Percentiles rank a stretch among this genome's conserved stretches.
phyloP scores from a whole-genome alignment of 2,329 filamentous ascomycete species.

The Trichoderma harzianum region DNA sequence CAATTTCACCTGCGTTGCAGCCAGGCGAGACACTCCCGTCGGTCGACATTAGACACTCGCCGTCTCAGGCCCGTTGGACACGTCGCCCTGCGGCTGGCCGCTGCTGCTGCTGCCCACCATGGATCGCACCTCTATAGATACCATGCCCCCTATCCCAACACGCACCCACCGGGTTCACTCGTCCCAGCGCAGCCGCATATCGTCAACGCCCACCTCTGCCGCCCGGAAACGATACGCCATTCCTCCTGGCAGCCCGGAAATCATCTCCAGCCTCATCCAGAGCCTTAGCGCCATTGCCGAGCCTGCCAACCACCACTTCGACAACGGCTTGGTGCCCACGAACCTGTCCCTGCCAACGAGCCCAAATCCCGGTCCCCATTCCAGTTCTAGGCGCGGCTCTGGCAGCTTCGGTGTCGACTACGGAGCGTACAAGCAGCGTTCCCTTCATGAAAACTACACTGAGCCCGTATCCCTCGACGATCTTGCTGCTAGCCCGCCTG shows the following conservation, averaged over 20 bases:
- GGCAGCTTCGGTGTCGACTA: conserved; percentile 71
- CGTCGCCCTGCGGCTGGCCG: conserved; percentile 15
- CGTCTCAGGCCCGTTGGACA: conserved; percentile 1
- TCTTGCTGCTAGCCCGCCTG: conserved; percentile 61
- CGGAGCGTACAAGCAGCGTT: conserved; percentile 57
- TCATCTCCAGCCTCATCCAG: conserved; percentile 68
- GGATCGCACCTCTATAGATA: conserved; percentile 28
- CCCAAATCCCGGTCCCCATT: conserved; percentile 32
- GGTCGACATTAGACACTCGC: conserved; percentile 8
- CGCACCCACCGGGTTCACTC: conserved; percentile 26
- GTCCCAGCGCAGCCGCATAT: conserved; percentile 5
- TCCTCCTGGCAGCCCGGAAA: conserved; percentile 59
- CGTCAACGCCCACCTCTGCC: conserved; percentile 10
- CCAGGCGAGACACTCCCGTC: not conserved
- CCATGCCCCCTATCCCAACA: conserved; percentile 32
- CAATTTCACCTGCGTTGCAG: conserved; percentile 11
- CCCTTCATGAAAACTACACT: conserved; percentile 47
- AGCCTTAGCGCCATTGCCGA: conserved; percentile 65
- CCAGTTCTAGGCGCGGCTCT: conserved; percentile 33
- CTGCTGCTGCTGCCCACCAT: conserved; percentile 24
- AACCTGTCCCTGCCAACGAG: conserved; percentile 40
- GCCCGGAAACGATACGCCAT: conserved; percentile 24
- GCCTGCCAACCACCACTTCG: conserved; percentile 67
- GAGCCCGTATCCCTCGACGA: conserved; percentile 53
- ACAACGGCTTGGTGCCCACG: conserved; percentile 48